A percentile compares a stretch with the other conserved stretches of the same genome.
These are phyloP conservation scores for Yamadazyma philogaea DNA, from an alignment of 805 yeast species.

Conservation along the genomic window DNA sequence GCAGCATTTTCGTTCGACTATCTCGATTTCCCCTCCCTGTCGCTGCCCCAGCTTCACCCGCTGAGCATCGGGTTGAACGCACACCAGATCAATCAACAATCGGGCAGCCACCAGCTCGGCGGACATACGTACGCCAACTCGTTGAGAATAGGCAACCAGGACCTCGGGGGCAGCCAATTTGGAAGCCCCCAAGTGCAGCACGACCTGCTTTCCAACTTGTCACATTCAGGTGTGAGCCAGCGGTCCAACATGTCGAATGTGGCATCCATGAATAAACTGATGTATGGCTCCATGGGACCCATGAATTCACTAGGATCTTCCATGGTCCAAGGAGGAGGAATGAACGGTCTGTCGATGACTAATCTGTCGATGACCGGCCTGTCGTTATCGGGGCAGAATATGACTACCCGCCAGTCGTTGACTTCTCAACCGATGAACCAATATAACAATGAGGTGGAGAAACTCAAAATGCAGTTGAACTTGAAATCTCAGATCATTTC, in stretches of 20 bases:
- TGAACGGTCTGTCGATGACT: background rate
- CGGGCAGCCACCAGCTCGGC: background rate
- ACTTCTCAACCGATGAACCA: background rate
- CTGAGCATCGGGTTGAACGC: background rate
- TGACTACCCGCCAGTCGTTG: background rate
- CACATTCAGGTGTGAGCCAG: background rate
- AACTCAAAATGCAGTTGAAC: constrained; percentile 48
- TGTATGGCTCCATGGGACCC: background rate
- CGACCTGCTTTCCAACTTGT: background rate
- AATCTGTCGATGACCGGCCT: background rate
- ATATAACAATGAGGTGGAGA: constrained; percentile 22
- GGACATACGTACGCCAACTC: background rate
- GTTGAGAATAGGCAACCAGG: background rate
- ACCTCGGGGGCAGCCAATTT: background rate
- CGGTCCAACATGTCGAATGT: background rate
- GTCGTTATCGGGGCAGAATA: background rate
- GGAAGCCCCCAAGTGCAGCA: background rate
- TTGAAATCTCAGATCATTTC: constrained; percentile 49
- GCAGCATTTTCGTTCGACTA: constrained; percentile 9
- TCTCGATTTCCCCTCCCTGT: constrained; percentile 4
- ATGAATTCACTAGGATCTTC: background rate
- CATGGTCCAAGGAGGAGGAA: background rate
- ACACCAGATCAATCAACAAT: background rate
- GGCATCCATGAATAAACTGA: background rate
- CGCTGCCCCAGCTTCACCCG: constrained; percentile 1